Percentiles rank a stretch among this genome's conserved stretches.
Conservation (phyloP, 192 early-diverging fungal species). For the Mortierella antarctica region DNA sequence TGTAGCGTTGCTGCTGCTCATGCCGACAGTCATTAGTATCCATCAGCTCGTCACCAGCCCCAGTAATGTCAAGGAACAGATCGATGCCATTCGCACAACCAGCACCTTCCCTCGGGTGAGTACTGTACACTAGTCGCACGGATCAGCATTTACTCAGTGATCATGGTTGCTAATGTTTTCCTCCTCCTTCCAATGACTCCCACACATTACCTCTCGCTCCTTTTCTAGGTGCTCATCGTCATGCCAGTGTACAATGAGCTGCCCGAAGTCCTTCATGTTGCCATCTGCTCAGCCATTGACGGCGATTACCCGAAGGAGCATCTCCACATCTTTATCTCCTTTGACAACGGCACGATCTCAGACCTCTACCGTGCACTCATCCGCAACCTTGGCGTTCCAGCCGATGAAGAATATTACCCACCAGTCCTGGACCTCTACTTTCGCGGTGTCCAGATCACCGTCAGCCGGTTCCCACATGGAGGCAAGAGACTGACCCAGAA, state of each 20-base stretch:
- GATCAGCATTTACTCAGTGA: background rate
- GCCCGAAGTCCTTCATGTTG: slow-evolving; percentile 16
- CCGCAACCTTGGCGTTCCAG: slow-evolving; percentile 8
- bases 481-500: slow-evolving; percentile 64
- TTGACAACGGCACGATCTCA: slow-evolving; percentile 28
- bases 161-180: background rate
- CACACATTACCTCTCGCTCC: background rate
- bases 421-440: slow-evolving; percentile 32
- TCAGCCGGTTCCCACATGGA: slow-evolving; percentile 62
- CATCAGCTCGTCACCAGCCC: slow-evolving; percentile 21
- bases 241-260: slow-evolving; percentile 40
- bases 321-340: slow-evolving; percentile 32
- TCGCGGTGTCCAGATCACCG: slow-evolving; percentile 42
- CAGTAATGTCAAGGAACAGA: slow-evolving; percentile 12
- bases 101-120: slow-evolving; percentile 27
- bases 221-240: slow-evolving; percentile 17
- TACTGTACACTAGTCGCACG: background rate
- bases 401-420: slow-evolving; percentile 17
- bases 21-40: slow-evolving; percentile 21
- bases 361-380: slow-evolving; percentile 35
- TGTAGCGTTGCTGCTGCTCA: slow-evolving; percentile 7
- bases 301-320: slow-evolving; percentile 31
- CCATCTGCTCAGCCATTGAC: slow-evolving; percentile 29
- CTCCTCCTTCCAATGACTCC: background rate
- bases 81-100: slow-evolving; percentile 16